phyloP scores from a whole-genome alignment of 139 green algal genomes.

The Chlamydomonas sp. region DNA sequence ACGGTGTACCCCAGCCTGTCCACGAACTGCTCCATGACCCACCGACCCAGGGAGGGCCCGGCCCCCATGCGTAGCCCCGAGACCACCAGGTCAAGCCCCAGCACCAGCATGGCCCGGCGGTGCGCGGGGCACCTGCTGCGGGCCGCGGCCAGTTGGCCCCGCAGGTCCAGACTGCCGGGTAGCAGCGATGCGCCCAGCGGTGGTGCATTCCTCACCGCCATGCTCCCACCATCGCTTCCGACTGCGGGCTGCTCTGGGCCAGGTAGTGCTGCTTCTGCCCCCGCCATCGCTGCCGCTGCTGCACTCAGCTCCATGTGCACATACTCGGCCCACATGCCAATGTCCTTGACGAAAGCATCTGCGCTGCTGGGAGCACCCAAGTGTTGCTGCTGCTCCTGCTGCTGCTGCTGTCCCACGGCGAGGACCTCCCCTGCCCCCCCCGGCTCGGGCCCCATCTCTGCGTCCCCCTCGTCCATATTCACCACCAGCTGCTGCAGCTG shows the following conservation, averaged over 20 bases:
- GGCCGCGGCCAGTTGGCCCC: not conserved
- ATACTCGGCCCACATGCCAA: slow-evolving; percentile 18
- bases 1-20: slow-evolving; percentile 6
- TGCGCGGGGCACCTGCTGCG: not conserved
- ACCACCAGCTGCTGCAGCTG: not conserved
- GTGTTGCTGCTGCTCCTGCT: not conserved
- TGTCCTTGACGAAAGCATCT: not conserved
- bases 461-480: too few species aligned
- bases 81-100: slow-evolving; percentile 6
- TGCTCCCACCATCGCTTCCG: not conserved
- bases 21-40: not conserved
- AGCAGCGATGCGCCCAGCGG: not conserved
- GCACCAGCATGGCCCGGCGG: not conserved
- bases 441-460: too few species aligned
- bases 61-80: not conserved
- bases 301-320: not conserved
- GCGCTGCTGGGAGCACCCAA: not conserved
- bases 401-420: not conserved
- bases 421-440: too few species aligned
- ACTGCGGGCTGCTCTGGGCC: not conserved
- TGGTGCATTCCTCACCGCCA: not conserved
- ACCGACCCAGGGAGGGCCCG: not conserved
- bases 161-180: slow-evolving; percentile 4
- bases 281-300: not conserved
- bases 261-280: not conserved